phyloP scores from a whole-genome alignment of 2,329 filamentous ascomycete genomes.

The Didymella lethalis region DNA sequence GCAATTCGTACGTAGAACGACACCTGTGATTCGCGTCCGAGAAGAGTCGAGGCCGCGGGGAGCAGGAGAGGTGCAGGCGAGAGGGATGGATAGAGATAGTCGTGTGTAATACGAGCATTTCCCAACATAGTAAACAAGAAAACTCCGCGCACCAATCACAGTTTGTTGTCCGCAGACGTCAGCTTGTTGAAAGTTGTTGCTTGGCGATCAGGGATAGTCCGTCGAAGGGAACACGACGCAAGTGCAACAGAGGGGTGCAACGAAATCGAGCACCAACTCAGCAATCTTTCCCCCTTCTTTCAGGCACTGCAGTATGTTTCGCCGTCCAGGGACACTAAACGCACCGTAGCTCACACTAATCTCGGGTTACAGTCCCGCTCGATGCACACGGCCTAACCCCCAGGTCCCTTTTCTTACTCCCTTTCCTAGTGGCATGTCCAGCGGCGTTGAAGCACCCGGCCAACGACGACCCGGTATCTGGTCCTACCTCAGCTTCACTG shows the following conservation, averaged over 20 bases:
- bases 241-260: slow-evolving; percentile 26
- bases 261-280: slow-evolving; percentile 24
- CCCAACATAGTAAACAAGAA: slow-evolving; percentile 10
- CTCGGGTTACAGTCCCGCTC: slow-evolving; percentile 25
- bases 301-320: slow-evolving; percentile 26
- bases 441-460: slow-evolving; percentile 57
- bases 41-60: background rate
- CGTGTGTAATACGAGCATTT: slow-evolving; percentile 11
- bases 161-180: slow-evolving; percentile 11
- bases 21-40: background rate
- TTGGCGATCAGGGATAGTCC: slow-evolving; percentile 33
- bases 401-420: slow-evolving; percentile 30
- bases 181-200: slow-evolving; percentile 15
- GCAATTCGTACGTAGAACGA: background rate
- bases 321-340: slow-evolving; percentile 4
- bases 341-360: slow-evolving; percentile 26
- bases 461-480: slow-evolving; percentile 60
- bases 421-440: slow-evolving; percentile 60
- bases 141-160: slow-evolving; percentile 17
- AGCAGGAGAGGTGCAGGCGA: background rate
- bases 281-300: slow-evolving; percentile 7
- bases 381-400: slow-evolving; percentile 32
- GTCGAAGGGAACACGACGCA: slow-evolving; percentile 32
- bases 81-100: background rate
- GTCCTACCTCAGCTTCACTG: slow-evolving; percentile 61